These are phyloP conservation scores for Parachaetomium inaequale DNA, from an alignment of 495 filamentous ascomycete species.

Conservation along the genomic window DNA sequence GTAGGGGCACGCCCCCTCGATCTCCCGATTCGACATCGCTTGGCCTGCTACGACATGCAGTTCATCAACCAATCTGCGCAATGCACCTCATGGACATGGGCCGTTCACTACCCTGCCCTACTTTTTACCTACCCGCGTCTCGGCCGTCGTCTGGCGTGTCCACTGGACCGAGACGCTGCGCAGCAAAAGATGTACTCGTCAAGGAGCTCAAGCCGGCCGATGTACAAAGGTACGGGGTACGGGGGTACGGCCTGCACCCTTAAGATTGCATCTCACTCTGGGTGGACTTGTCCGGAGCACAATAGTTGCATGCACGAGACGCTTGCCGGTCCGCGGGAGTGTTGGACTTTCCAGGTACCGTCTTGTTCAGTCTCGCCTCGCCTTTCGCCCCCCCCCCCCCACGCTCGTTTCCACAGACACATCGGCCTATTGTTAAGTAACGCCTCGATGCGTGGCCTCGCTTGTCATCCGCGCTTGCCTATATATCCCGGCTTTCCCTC, in stretches of 20 bases:
- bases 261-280: constrained; percentile 16
- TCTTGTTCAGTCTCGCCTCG: constrained; percentile 11
- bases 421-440: constrained; percentile 14
- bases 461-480: constrained; percentile 30
- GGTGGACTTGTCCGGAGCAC: constrained; percentile 9
- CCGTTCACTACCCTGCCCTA: neutral
- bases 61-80: constrained; percentile 12
- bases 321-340: constrained; percentile 13
- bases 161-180: constrained; percentile 23
- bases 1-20: constrained; percentile 16
- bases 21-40: constrained; percentile 9
- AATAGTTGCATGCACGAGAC: constrained; percentile 15
- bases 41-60: constrained; percentile 16
- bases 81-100: constrained; percentile 8
- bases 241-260: constrained; percentile 15
- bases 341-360: constrained; percentile 21
- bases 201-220: constrained; percentile 8
- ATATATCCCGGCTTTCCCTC: constrained; percentile 45
- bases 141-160: constrained; percentile 18
- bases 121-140: constrained; percentile 20
- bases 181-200: constrained; percentile 18
- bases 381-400: constrained; percentile 23
- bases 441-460: constrained; percentile 18
- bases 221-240: neutral
- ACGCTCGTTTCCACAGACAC: constrained; percentile 8